Evolutionary conservation across 2,329 filamentous ascomycete species (phyloP), one percentile per base, ranked within the genome.

Genomic region (Apiospora hydei): DNA sequence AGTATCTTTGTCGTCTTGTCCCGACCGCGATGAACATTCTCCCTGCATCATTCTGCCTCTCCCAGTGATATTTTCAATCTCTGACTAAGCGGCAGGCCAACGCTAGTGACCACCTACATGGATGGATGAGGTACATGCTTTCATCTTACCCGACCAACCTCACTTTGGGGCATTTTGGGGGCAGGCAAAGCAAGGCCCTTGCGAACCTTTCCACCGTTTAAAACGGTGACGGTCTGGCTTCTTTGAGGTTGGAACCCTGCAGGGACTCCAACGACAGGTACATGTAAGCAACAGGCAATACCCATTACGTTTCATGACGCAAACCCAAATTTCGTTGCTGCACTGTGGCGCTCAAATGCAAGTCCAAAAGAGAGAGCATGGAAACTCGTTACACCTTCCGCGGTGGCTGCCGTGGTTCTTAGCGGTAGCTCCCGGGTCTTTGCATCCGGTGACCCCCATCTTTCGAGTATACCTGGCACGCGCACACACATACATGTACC

Each of bases 281-380:
- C 53, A 21, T 64, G 34, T 64, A 41, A 64, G 57, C 57, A 57
- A 14, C 51, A 16, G 34, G 57, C 57, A 64, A 18, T 18, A 41
- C 53, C 6, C 30, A 41, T 41, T 61, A 61, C 53, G 53, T 64
- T 64, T 64, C 34, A 64, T 64, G 57, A 64, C 57, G 57, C 57
- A 64, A 41, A 64, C 34, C 34, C 34, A 64, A 64, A 64, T 64
- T 26, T 64, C 34, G 57, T 21, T 10, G 57, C 34, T 64, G 57
- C 34, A 41, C 6, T 41, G 57, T 64, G 57, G 57, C 57, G 57
- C 18, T 64, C 16, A 41, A n/a, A 64, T 64, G 57, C 34, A 38
- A 64, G 57, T n/a, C 13, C 34, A 41, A 53, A 41, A 14, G 30
- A n/a, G 18, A 38, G 57, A 24, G 8, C 53, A n/a, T 64, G 57